These are phyloP conservation scores for Tetrahymena thermophila DNA, from an alignment of 73 alveolate species.

Conservation along the genomic window DNA sequence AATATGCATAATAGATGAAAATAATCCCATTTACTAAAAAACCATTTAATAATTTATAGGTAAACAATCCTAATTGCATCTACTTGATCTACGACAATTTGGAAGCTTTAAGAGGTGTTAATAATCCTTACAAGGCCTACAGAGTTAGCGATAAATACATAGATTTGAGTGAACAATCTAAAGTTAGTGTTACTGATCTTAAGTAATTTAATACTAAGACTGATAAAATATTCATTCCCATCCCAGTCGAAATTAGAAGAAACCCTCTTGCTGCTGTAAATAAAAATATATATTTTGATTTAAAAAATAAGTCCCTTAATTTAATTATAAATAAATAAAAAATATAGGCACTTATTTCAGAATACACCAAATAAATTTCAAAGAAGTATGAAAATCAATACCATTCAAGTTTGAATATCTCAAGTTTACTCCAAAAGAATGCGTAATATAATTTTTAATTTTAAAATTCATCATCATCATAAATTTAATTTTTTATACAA, in stretches of 20 bases:
- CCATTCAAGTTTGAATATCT: not conserved
- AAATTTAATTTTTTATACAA: not conserved
- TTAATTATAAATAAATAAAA: too few relatives aligned
- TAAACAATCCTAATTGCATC: not conserved
- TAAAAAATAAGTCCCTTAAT: too few relatives aligned
- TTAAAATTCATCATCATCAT: not conserved
- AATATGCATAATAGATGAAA: not conserved
- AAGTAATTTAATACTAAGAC: not conserved
- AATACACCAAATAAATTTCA: not conserved
- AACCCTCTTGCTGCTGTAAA: not conserved
- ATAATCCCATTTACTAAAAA: not conserved
- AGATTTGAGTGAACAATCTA: not conserved
- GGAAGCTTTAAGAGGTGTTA: not conserved
- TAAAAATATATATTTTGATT: too few relatives aligned
- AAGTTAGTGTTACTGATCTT: not conserved
- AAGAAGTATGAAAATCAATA: not conserved
- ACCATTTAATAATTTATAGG: not conserved
- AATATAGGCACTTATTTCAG: not conserved
- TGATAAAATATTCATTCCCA: not conserved
- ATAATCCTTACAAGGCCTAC: not conserved
- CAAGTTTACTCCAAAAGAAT: not conserved
- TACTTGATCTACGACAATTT: not conserved
- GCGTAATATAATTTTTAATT: not conserved
- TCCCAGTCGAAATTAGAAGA: not conserved
- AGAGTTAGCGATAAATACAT: not conserved